Base-by-base conservation (phyloP, 2,329 filamentous ascomycete genomes). In the Aureobasidium leucospermi region DNA sequence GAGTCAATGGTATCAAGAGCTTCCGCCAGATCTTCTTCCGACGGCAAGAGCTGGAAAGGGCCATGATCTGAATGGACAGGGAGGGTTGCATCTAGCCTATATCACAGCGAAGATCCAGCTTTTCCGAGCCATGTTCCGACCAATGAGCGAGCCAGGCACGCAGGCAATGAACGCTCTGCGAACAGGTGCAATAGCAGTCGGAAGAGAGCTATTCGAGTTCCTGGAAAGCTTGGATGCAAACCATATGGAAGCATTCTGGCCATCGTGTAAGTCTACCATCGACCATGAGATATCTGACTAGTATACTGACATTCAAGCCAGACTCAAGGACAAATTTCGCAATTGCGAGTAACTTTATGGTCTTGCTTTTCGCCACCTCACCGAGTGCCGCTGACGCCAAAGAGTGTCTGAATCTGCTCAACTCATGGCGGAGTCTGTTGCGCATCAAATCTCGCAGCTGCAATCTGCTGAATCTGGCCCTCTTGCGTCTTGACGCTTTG, bases 101-200 rank as follows among this genome's bases (percentile, higher is more conserved):
- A 76, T 78, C 49, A 77, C 78, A 0, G 77, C 79, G 0, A 79
- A 81, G 59, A 78, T 81, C 56, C 75, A 78, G 43, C 72, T 81
- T 2, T 78, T 81, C 64, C 76, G 79, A 2, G 75, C 75, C 4
- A 76, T 82, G 56, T 71, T 81, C 1, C 72, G 79, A 10, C 75
- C 75, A 8, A 63, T 65, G 3, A 66, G 66, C 11, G 67, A 70
- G 48, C 61, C 65, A 9, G 69, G 65, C 53, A 63, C 65, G 3
- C 63, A 63, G 8, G 70, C 69, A 1, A 64, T 68, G 19, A 63
- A 64, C n/a, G 70, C 70, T 1, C 41, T 72, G 8, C 64, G 70
- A 4, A 69, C 66, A 1, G 70, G 69, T 6, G 70, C 70, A 1
- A 53, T 70, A 41, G 63, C 66, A 6, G 67, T 71, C 2, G 69